Conservation (phyloP, 139 green algal genomes). For the Chlorella sp. region DNA sequence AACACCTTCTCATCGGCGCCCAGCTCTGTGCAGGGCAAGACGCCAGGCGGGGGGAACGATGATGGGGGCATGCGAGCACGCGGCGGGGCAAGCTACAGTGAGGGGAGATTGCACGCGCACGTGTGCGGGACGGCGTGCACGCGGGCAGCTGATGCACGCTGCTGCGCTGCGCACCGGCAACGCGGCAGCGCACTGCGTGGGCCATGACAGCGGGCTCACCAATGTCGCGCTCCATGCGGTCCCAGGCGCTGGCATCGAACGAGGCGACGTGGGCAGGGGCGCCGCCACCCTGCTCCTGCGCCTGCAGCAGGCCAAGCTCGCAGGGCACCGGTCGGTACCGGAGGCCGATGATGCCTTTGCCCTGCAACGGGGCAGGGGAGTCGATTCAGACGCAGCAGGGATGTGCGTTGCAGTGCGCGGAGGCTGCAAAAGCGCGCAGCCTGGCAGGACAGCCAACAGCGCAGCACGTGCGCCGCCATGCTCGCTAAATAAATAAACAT, state of each 20-base stretch:
- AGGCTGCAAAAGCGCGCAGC: not conserved
- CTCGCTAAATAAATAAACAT: too few species aligned
- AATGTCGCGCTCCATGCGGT: not conserved
- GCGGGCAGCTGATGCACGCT: not conserved
- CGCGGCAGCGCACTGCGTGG: too few species aligned
- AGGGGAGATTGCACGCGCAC: too few species aligned
- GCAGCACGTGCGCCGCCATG: too few species aligned
- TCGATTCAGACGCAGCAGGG: too few species aligned
- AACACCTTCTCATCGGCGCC: slow-evolving; percentile 27
- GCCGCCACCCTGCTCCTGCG: too few species aligned
- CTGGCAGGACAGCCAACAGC: too few species aligned
- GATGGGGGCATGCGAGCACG: too few species aligned
- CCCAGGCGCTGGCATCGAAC: not conserved
- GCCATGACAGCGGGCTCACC: slow-evolving; percentile 1
- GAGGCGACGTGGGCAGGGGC: not conserved
- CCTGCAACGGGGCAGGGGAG: slow-evolving; percentile 3
- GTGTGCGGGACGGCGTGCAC: not conserved
- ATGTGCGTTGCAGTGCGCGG: too few species aligned
- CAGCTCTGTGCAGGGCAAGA: too few species aligned
- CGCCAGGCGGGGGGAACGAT: not conserved
- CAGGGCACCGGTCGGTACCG: slow-evolving; percentile 26
- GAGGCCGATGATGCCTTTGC: slow-evolving; percentile 40
- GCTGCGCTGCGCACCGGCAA: not conserved
- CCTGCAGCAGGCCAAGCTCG: too few species aligned
- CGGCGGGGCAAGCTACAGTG: too few species aligned